phyloP scores from a whole-genome alignment of 305 asterid genomes.

The Fraxinus baroniana region DNA sequence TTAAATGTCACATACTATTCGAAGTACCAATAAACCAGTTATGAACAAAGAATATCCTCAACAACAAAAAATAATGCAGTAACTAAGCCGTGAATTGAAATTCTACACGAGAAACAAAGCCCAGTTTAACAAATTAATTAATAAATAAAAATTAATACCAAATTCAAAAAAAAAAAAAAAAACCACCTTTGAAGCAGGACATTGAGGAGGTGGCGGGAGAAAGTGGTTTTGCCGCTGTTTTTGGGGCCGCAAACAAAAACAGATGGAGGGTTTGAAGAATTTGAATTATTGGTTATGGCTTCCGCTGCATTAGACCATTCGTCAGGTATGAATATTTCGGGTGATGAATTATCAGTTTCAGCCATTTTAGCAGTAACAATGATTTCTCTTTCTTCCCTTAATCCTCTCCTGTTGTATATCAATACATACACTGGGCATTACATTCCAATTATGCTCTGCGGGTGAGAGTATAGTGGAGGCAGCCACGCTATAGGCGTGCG shows the following conservation, averaged over 20 bases:
- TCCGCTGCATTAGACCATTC: slow-evolving; percentile 78
- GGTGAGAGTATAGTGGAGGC: background rate
- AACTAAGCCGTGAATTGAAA: slow-evolving; percentile 16
- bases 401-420: background rate
- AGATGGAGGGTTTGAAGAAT: slow-evolving; percentile 39
- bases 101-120: background rate
- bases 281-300: slow-evolving; percentile 44
- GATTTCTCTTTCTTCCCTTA: background rate
- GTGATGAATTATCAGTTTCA: slow-evolving; percentile 40
- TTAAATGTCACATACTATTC: background rate
- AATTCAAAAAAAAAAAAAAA: background rate
- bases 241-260: slow-evolving; percentile 83
- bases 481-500: background rate
- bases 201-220: slow-evolving; percentile 82
- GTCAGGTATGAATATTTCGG: slow-evolving; percentile 52
- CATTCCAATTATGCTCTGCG: background rate
- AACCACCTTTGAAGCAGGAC: slow-evolving; percentile 80
- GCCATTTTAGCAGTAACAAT: slow-evolving; percentile 14
- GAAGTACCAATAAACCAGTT: background rate
- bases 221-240: slow-evolving; percentile 85
- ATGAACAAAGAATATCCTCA: background rate
- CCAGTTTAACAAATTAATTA: background rate
- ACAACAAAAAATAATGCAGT: background rate
- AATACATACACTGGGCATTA: slow-evolving; percentile 2
- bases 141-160: background rate